These are phyloP conservation scores for Setaria viridis DNA, from an alignment of 202 grass and related monocot genomes.

Conservation along the genomic window DNA sequence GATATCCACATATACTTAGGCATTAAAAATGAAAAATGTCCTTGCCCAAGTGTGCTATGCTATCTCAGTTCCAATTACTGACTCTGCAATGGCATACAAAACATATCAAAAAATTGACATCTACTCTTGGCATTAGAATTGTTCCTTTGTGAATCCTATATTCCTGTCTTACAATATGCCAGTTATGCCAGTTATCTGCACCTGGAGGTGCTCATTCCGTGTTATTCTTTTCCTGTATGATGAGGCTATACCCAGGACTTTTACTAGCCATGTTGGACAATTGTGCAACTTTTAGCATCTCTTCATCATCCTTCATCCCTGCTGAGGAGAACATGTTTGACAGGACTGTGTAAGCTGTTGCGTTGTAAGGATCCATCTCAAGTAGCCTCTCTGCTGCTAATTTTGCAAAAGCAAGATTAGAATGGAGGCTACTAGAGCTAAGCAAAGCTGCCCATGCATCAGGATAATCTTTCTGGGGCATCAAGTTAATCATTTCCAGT, in stretches of 20 bases:
- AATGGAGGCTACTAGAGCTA: slow-evolving; percentile 68
- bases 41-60: not conserved
- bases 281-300: slow-evolving; percentile 48
- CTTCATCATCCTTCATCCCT: slow-evolving; percentile 54
- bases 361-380: slow-evolving; percentile 57
- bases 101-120: slow-evolving; percentile 6
- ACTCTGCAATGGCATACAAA: not conserved
- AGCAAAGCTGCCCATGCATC: slow-evolving; percentile 75
- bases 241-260: slow-evolving; percentile 63
- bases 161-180: slow-evolving; percentile 23
- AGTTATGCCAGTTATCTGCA: slow-evolving; percentile 22
- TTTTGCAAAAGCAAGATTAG: slow-evolving; percentile 67
- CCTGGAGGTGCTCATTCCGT: slow-evolving; percentile 10
- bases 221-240: slow-evolving; percentile 45
- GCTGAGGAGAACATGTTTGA: slow-evolving; percentile 63
- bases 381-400: slow-evolving; percentile 68
- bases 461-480: slow-evolving; percentile 55
- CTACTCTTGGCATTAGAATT: slow-evolving; percentile 31
- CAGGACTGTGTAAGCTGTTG: slow-evolving; percentile 59
- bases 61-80: slow-evolving; percentile 11
- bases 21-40: not conserved
- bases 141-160: not conserved
- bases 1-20: not conserved
- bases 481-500: slow-evolving; percentile 63
- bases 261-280: slow-evolving; percentile 59